Evolutionary conservation across 768 basidiomycete genomes (phyloP).

Genomic region (Amanita rubescens): DNA sequence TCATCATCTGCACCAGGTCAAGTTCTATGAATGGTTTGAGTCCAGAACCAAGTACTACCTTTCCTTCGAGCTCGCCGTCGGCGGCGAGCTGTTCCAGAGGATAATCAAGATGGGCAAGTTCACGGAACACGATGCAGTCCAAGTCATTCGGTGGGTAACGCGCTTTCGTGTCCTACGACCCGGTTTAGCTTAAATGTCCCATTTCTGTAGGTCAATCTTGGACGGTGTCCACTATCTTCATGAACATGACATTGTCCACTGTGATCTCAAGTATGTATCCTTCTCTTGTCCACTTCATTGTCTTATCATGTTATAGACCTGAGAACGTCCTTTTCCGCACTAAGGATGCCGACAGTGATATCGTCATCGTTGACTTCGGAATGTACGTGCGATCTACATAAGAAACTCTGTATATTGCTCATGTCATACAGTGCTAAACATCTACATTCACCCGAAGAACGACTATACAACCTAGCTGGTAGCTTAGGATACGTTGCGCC

Average conservation of each 20-base stretch:
- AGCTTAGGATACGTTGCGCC: slow-evolving; percentile 91
- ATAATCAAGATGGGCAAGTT: slow-evolving; percentile 84
- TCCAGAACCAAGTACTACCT: slow-evolving; percentile 91
- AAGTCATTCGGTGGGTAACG: slow-evolving; percentile 56
- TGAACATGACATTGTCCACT: slow-evolving; percentile 88
- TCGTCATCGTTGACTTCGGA: slow-evolving; percentile 97
- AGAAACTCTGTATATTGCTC: too few relatives aligned
- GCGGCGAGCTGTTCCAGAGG: slow-evolving; percentile 92
- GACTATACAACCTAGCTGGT: slow-evolving; percentile 65
- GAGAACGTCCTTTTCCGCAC: slow-evolving; percentile 95
- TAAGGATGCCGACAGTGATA: slow-evolving; percentile 63
- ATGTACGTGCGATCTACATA: slow-evolving; percentile 59
- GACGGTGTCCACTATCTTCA: slow-evolving; percentile 87
- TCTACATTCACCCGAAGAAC: slow-evolving; percentile 62
- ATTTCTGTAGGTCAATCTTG: slow-evolving; percentile 57
- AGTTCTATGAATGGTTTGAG: slow-evolving; percentile 97
- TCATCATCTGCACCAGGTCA: slow-evolving; percentile 42
- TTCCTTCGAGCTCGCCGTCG: slow-evolving; percentile 88
- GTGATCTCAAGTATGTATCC: slow-evolving; percentile 79
- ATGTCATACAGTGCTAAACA: slow-evolving; percentile 63
- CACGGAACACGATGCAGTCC: slow-evolving; percentile 85
- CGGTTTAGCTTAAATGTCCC: not conserved
- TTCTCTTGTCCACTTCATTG: not conserved
- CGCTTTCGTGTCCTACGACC: not conserved
- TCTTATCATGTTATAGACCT: slow-evolving; percentile 42